These are phyloP conservation scores for Nannizziopsis barbatae DNA, from an alignment of 2,329 filamentous ascomycete species.

Conservation along the genomic window DNA sequence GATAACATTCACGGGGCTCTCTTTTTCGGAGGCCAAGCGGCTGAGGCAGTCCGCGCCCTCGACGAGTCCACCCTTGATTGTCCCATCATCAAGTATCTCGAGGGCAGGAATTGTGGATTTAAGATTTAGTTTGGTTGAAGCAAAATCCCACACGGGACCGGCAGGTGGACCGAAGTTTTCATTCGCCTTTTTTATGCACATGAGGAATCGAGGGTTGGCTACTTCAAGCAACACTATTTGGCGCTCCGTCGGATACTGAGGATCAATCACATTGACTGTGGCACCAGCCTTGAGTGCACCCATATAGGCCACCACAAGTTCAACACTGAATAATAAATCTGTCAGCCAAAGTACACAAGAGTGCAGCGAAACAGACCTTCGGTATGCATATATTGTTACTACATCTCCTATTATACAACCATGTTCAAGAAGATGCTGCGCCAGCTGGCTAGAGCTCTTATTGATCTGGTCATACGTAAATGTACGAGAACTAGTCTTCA, in stretches of 20 bases:
- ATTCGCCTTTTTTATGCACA: constrained; percentile 61
- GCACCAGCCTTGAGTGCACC: constrained; percentile 54
- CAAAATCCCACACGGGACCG: constrained; percentile 52
- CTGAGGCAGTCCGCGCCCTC: constrained; percentile 58
- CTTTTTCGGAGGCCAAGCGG: constrained; percentile 41
- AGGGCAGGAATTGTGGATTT: constrained; percentile 66
- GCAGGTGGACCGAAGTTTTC: constrained; percentile 55
- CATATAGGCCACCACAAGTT: constrained; percentile 69
- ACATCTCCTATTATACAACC: constrained; percentile 72
- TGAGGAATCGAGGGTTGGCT: constrained; percentile 58
- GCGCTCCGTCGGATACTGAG: constrained; percentile 66
- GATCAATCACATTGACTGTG: constrained; percentile 58
- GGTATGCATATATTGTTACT: constrained; percentile 83
- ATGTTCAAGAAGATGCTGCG: constrained; percentile 63
- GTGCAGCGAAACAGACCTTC: constrained; percentile 24
- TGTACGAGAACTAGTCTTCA: constrained; percentile 45
- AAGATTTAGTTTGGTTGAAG: constrained; percentile 60
- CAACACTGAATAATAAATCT: constrained; percentile 45
- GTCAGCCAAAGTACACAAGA: no score
- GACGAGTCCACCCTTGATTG: constrained; percentile 55
- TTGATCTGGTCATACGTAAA: constrained; percentile 84
- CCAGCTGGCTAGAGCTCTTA: constrained; percentile 68
- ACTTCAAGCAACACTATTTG: constrained; percentile 78
- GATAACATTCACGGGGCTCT: constrained; percentile 54
- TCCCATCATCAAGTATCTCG: constrained; percentile 58